Evolutionary conservation across 768 basidiomycete species (phyloP), one percentile per base, ranked within the genome.

Genomic region (Melanogaster broomeanus): DNA sequence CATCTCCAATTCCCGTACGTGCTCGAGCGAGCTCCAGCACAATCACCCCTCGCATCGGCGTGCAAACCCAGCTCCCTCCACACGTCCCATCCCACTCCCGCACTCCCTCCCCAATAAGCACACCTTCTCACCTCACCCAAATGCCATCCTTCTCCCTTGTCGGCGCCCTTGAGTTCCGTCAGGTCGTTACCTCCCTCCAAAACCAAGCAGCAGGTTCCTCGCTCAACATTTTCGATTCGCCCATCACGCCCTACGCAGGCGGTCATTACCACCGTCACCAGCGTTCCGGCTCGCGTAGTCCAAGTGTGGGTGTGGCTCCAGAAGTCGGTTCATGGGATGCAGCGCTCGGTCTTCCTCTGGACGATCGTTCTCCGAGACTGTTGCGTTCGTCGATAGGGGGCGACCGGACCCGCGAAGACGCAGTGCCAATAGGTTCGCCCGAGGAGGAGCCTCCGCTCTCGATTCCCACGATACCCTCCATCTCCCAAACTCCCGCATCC

Each of bases 111-210:
- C 80, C 82, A 6, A 63, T 76, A 7, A 71, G 66, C 22, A 53
- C 64, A 0, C 53, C 76, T 21, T 52, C 73, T 57, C 68, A 70
- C 21, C 67, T 74, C 33, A 67, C 70, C 10, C 80, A 82, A 53
- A 79, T 92, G 70, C 89, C 88, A 3, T 90, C 88, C 0, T 93
- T 93, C 61, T 98, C 96, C 3, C 80, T 99, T 2, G 82, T 98
- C 5, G 93, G 96, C 9, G 97, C 97, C 0, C 81, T 99, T 39
- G 97, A 99, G 69, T 99, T 99, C 71, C 81, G 94, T 16, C 87
- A 94, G 52, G 89, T 98, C 21, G 88, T 99, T 19, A 78, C 88
- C 11, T 85, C 88, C 0, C 75, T 99, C 21, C 83, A 84, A 56
- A 77, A 77, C 43, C 84, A 94, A 61, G 85, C 87, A 10, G 77